Evolutionary conservation across 345 rosid species (phyloP), one percentile per base, ranked within the genome.

Genomic region (Ceriops tagal): DNA sequence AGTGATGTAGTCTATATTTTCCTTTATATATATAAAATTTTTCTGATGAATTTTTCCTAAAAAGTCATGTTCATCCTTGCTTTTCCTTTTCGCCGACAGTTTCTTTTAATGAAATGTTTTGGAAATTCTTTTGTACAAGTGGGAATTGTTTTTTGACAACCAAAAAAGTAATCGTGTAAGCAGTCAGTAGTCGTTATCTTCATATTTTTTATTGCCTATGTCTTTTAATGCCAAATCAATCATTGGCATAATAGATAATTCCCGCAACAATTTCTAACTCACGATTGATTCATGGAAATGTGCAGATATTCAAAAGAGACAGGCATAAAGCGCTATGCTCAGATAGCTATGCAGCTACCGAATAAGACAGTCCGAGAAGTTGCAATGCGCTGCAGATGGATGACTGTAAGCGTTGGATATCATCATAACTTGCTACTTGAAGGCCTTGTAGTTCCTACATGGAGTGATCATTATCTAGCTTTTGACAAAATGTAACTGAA

Each of bases 311-410:
- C 73, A 43, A 64, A 76, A 10, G 89, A 84, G 51, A 31, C 79
- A 24, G 75, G 5, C 47, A 6, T 89, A 53, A 58, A 39, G 47
- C 73, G 84, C 65, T 91, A 93, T 81, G 78, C 88, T 34, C 86
- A 89, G 81, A 84, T 93, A 49, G 91, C 96, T 9, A 24, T 67
- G 61, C 69, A 64, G 74, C 79, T 93, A 52, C 67, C 46, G 35
- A 61, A 79, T 57, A 93, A 93, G 75, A 89, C 86, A 22, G 79
- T 86, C 18, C 81, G 98, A 26, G 98, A 93, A 71, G 93, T 93
- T 67, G 97, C 96, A 55, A 49, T 78, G 78, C 97, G 97, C 66
- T 82, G 89, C 83, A 78, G 80, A 71, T 89, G 96, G 97, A 79
- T 85, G 82, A 68, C 80, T 62, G 87, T 89, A 75, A 78, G 83